Evolutionary conservation across 768 basidiomycete species (phyloP).

Genomic region (Boletus vermiculosoides): DNA sequence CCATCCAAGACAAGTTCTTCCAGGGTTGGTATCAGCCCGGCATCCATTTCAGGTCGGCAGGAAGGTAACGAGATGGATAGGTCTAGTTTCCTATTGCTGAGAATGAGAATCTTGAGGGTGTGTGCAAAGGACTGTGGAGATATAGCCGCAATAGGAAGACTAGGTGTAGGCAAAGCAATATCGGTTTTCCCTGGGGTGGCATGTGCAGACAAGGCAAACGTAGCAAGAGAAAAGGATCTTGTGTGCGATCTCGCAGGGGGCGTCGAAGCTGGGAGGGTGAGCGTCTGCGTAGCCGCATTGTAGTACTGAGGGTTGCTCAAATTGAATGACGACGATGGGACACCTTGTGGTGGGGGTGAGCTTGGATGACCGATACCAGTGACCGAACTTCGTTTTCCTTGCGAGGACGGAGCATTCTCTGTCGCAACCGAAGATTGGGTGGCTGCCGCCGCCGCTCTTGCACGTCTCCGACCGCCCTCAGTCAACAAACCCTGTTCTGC

Average conservation of each 20-base stretch:
- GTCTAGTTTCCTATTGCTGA: constrained; percentile 68
- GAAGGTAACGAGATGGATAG: constrained; percentile 57
- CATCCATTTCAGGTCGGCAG: constrained; percentile 27
- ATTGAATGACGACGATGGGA: constrained; percentile 30
- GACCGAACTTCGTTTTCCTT: constrained; percentile 17
- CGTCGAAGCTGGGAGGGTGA: constrained; percentile 62
- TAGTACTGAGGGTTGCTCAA: constrained; percentile 61
- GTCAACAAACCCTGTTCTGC: constrained; percentile 73
- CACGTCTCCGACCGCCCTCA: constrained; percentile 69
- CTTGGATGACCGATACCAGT: constrained; percentile 28
- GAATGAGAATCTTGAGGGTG: constrained; percentile 54
- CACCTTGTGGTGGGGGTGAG: constrained; percentile 23
- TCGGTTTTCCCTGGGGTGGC: constrained; percentile 33
- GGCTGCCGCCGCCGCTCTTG: constrained; percentile 44
- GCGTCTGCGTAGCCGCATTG: constrained; percentile 49
- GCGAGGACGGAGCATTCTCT: constrained; percentile 1
- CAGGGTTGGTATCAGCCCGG: constrained; percentile 56
- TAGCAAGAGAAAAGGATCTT: constrained; percentile 59
- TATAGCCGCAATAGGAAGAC: constrained; percentile 65
- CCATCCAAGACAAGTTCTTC: constrained; percentile 77
- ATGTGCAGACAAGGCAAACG: constrained; percentile 20
- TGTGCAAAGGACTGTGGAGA: constrained; percentile 57
- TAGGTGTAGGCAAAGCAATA: constrained; percentile 61
- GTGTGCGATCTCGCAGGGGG: constrained; percentile 51
- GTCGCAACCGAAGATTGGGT: constrained; percentile 32